Evolutionary conservation across 768 basidiomycete species (phyloP).

Genomic region (Pulveroboletus sp.): DNA sequence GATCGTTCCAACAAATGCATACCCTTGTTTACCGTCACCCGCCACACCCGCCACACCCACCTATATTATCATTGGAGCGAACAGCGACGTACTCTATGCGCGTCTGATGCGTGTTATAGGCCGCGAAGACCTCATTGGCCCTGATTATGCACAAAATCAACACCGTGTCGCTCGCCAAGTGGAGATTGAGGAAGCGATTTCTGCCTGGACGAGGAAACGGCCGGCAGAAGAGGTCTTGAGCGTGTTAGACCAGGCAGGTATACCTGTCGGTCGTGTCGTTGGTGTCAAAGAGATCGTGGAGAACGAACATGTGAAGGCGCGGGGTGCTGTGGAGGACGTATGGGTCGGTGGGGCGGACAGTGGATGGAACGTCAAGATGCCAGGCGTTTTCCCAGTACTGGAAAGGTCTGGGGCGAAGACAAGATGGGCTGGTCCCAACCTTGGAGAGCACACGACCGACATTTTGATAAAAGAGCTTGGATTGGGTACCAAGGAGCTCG

Average conservation of each 20-base stretch:
- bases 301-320: constrained; percentile 50
- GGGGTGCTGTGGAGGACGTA: constrained; percentile 60
- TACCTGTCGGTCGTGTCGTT: constrained; percentile 64
- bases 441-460: constrained; percentile 58
- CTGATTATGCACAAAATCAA: constrained; percentile 44
- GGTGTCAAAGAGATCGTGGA: constrained; percentile 63
- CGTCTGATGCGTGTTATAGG: constrained; percentile 62
- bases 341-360: constrained; percentile 40
- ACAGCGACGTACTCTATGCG: constrained; percentile 67
- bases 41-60: constrained; percentile 39
- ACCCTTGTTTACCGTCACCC: constrained; percentile 56
- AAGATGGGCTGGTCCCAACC: constrained; percentile 66
- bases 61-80: constrained; percentile 71
- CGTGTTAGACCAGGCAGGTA: constrained; percentile 47
- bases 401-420: constrained; percentile 58
- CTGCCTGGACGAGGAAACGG: constrained; percentile 52
- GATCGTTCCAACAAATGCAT: constrained; percentile 74
- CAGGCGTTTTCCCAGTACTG: constrained; percentile 59
- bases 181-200: constrained; percentile 62
- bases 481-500: constrained; percentile 36
- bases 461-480: constrained; percentile 45
- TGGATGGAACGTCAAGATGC: constrained; percentile 69
- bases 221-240: constrained; percentile 53
- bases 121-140: constrained; percentile 57
- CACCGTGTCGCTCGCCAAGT: constrained; percentile 41